Evolutionary conservation across 2,329 filamentous ascomycete genomes (phyloP).

Genomic region (Phialophora macrospora): DNA sequence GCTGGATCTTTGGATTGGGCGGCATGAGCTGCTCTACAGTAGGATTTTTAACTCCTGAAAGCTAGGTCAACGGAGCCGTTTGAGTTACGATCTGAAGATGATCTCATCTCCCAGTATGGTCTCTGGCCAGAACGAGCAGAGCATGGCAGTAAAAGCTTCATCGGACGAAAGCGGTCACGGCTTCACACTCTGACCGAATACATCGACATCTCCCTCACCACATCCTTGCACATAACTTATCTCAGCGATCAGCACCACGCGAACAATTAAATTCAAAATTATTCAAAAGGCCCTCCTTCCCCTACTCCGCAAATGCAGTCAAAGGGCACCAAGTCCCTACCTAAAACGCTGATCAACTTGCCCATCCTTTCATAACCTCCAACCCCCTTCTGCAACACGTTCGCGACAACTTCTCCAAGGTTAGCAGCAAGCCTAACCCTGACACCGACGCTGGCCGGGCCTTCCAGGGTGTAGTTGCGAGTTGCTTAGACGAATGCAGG

Average conservation of each 20-base stretch:
- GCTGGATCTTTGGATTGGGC: conserved; percentile 68
- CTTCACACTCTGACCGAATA: not conserved
- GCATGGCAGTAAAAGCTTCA: not conserved
- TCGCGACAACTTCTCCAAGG: not conserved
- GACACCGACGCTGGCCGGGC: not conserved
- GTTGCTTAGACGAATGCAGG: conserved; percentile 4
- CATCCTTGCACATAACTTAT: not conserved
- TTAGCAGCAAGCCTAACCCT: not conserved
- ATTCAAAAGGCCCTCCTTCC: not conserved
- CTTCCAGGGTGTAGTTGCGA: conserved; percentile 12
- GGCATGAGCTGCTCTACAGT: conserved; percentile 69
- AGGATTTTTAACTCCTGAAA: conserved; percentile 68
- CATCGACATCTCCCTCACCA: not conserved
- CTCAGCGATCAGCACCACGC: not conserved
- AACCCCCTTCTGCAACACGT: not conserved
- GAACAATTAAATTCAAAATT: not conserved
- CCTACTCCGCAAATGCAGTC: conserved; percentile 4
- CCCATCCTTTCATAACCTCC: not conserved
- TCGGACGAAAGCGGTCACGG: not conserved
- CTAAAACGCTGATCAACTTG: conserved; percentile 11
- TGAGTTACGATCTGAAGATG: not conserved
- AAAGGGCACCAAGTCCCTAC: conserved; percentile 10
- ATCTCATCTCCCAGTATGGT: not conserved
- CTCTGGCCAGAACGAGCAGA: not conserved
- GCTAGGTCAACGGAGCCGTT: not conserved